Conservation (phyloP, 192 early-diverging fungal species). For the Coemansia sp. region DNA sequence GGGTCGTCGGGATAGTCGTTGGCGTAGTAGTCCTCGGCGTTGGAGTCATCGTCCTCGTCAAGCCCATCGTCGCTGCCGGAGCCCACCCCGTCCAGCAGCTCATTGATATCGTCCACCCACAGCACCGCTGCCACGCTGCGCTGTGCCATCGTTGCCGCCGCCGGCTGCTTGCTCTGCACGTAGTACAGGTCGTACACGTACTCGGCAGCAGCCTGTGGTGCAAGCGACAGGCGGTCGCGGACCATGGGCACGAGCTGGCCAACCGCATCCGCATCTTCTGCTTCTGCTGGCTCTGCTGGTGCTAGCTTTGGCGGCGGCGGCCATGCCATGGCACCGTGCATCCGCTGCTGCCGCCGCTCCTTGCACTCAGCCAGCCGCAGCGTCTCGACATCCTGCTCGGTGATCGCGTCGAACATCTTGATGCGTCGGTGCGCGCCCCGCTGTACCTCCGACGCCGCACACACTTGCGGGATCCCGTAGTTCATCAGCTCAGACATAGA, state of each 20-base stretch:
- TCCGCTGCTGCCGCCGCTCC: not conserved
- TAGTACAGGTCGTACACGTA: conserved; percentile 82
- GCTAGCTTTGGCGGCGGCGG: not conserved
- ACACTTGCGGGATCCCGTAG: conserved; percentile 32
- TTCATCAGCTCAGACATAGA: not conserved
- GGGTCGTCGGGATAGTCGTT: conserved; percentile 79
- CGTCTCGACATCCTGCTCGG: conserved; percentile 50
- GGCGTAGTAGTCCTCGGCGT: conserved; percentile 76
- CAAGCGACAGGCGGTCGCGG: conserved; percentile 59
- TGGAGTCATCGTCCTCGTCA: conserved; percentile 65
- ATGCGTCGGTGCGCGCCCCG: conserved; percentile 40
- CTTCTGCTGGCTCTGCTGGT: conserved; percentile 36
- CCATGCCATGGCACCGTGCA: not conserved
- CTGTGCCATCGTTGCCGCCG: conserved; percentile 2
- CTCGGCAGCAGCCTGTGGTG: conserved; percentile 35
- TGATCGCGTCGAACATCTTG: conserved; percentile 69
- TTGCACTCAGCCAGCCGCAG: conserved; percentile 4
- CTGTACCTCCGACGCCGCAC: conserved; percentile 32
- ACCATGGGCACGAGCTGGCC: conserved; percentile 65
- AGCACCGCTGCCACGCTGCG: conserved; percentile 29
- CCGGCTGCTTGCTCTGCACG: conserved; percentile 39
- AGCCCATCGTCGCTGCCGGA: conserved; percentile 25
- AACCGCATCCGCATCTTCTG: conserved; percentile 41
- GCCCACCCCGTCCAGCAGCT: conserved; percentile 30
- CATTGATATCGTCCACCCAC: conserved; percentile 59